Conservation (phyloP, 805 yeast genomes). For the Hanseniaspora valbyensis region DNA sequence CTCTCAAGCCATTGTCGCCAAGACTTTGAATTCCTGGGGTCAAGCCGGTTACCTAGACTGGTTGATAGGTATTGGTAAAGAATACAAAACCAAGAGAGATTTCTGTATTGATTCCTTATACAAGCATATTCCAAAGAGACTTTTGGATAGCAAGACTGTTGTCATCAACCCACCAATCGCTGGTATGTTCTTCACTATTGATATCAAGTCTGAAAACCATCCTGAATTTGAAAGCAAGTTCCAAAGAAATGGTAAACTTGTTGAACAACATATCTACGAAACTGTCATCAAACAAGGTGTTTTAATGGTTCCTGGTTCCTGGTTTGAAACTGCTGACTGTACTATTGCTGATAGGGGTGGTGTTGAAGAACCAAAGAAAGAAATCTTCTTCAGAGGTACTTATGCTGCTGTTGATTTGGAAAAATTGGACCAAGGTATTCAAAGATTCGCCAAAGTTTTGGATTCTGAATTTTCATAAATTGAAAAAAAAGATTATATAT, state of each 20-base stretch:
- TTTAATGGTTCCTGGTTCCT: conserved; percentile 71
- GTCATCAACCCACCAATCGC: conserved; percentile 55
- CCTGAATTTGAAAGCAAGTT: conserved; percentile 56
- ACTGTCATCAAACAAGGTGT: conserved; percentile 48
- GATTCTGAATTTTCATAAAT: conserved; percentile 39
- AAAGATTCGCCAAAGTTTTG: conserved; percentile 57
- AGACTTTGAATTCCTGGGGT: conserved; percentile 76
- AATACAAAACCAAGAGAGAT: conserved; percentile 81
- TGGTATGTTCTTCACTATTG: conserved; percentile 76
- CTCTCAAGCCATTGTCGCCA: conserved; percentile 58
- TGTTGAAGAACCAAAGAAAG: conserved; percentile 34
- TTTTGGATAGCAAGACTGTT: conserved; percentile 20
- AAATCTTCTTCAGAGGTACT: conserved; percentile 72
- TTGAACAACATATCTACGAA: conserved; percentile 56
- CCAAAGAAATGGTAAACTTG: conserved; percentile 47
- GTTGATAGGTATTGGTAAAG: conserved; percentile 72
- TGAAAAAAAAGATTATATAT: not conserved
- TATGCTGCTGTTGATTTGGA: conserved; percentile 76
- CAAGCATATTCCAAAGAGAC: conserved; percentile 42
- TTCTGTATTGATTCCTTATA: conserved; percentile 66
- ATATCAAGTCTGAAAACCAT: conserved; percentile 66
- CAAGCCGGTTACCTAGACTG: conserved; percentile 80
- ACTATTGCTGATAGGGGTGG: conserved; percentile 26
- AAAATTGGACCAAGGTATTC: conserved; percentile 46
- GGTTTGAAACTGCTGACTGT: conserved; percentile 41